Base-by-base conservation (phyloP, 2,329 filamentous ascomycete species). In the Pestalotiopsis sp. region DNA sequence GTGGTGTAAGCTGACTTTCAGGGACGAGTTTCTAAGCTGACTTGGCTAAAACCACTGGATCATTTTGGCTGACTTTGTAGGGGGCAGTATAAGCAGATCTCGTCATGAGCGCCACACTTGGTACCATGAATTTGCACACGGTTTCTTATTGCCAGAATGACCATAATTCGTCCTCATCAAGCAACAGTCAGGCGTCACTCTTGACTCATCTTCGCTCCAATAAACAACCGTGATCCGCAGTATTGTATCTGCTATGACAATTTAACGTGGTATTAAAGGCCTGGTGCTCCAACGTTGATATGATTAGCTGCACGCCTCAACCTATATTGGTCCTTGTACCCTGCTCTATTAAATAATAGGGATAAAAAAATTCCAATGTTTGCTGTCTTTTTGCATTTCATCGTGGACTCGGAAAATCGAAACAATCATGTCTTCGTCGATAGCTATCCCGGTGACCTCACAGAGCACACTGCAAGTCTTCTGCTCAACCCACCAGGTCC, bases 1-100 rank as follows among this genome's bases (percentile, higher is more conserved):
- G 13, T 61, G 58, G 26, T 61, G 58, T 61, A 61, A 61, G 58
- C 58, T 61, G 58, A 61, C 58, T 40, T 61, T 38, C 30, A 61
- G 58, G 30, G 5, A 6, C 56, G 6, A 1, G 24, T 26, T 4
- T 58, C 56, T 58, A 58, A 58, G 56, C 56, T 58, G 56, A 58
- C 56, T 58, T 58, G 3, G 3, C 13, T 26, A n/a, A 57, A 57
- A 22, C 55, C 55, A 52, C 5, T 14, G 1, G 24, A 26, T 26
- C 56, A 58, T 58, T 58, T 14, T 11, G 30, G 35, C 58, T 61
- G 58, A 61, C 35, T 40, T 61, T 61, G 14, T n/a, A 20, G 58
- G 3, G 20, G 22, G 6, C 4, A 1, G 35, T 61, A 24, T 39
- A 61, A 40, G 35, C 58, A 3, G 14, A 61, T 61, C 26, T 61